A percentile compares a stretch with the other conserved stretches of the same genome.
Evolutionary conservation across 1,284 basidiomycete genomes (phyloP).

Genomic region (Amylostereum areolatum): DNA sequence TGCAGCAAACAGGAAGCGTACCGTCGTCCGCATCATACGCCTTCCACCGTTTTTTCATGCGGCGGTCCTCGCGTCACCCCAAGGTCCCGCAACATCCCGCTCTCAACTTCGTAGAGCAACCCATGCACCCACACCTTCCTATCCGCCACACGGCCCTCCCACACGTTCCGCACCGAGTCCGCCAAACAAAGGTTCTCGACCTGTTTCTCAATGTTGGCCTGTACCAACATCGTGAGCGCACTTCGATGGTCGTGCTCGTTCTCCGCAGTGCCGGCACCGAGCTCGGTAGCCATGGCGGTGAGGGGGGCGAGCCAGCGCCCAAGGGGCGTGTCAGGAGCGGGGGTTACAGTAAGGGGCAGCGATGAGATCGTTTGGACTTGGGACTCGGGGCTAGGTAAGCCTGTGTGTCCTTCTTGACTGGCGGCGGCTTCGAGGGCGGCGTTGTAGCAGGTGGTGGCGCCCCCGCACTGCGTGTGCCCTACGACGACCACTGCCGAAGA

Average conservation of each 20-base stretch:
- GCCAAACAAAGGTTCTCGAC: neutral
- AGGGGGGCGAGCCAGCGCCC: neutral
- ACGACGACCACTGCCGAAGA: constrained; percentile 55
- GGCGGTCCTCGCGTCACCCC: neutral
- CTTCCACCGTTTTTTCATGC: neutral
- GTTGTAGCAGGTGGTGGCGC: constrained; percentile 51
- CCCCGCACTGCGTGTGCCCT: constrained; percentile 72
- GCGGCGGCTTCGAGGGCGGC: constrained; percentile 19
- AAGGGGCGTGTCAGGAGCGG: neutral
- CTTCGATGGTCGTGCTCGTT: neutral
- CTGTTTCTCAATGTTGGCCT: neutral
- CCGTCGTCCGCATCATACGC: too few relatives aligned
- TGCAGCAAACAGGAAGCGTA: too few relatives aligned
- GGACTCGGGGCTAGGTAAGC: neutral
- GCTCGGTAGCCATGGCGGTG: neutral
- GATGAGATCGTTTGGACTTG: neutral
- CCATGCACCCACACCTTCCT: neutral
- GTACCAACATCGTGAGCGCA: neutral
- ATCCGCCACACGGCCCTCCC: neutral
- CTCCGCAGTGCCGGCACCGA: neutral
- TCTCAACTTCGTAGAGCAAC: neutral
- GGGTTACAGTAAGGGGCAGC: too few relatives aligned
- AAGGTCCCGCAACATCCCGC: neutral
- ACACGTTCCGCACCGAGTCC: neutral
- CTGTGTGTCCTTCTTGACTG: neutral